Percentiles rank a stretch among this genome's conserved stretches.
phyloP scores from a whole-genome alignment of 306 rosid species.

The Citrullus amarus region DNA sequence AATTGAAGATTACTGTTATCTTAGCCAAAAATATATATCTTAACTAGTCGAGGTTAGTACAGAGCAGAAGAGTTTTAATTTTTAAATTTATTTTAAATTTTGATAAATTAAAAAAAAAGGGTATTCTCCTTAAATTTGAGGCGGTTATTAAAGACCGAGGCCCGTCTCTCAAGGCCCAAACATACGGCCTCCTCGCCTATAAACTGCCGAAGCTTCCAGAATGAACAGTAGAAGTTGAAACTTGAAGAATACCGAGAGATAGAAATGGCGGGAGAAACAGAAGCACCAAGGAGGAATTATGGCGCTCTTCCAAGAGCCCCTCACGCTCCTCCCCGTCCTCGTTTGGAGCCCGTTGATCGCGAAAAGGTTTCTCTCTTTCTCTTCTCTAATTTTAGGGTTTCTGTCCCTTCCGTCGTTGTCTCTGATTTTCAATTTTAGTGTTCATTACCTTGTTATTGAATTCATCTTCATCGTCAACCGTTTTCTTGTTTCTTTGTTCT shows the following conservation, averaged over 20 bases:
- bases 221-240: not conserved
- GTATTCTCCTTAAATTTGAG: not conserved
- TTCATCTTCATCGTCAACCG: not conserved
- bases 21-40: no score
- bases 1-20: no score
- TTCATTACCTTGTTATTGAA: not conserved
- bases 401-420: not conserved
- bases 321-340: slow-evolving; percentile 19
- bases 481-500: not conserved
- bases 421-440: not conserved
- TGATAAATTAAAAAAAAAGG: no score
- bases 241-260: not conserved
- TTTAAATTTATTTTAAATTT: not conserved
- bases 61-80: no score
- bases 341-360: slow-evolving; percentile 35
- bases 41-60: no score
- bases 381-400: not conserved
- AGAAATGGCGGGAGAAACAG: slow-evolving; percentile 14
- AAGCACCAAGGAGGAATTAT: not conserved
- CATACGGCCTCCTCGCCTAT: not conserved
- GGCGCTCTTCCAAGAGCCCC: slow-evolving; percentile 5
- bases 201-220: not conserved
- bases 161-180: not conserved
- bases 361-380: slow-evolving; percentile 20
- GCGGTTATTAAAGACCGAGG: not conserved